Evolutionary conservation across 129 eudicot species (phyloP).

Genomic region (Artemisia tridentata): DNA sequence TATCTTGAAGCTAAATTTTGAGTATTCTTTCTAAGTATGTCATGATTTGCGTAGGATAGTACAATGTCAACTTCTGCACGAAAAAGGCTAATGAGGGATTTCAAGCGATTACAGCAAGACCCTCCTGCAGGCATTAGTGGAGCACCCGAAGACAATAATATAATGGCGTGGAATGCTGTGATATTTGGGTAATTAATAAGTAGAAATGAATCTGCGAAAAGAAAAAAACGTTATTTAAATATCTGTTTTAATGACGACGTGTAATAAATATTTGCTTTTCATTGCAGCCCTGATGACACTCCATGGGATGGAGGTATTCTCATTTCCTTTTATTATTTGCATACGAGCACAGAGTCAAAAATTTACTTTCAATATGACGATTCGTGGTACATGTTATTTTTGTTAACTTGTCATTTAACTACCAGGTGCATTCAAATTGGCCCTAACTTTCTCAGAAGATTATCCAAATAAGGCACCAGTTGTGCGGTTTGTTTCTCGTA

Average conservation of each 20-base stretch:
- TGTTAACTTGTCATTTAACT: neutral
- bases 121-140: conserved; percentile 61
- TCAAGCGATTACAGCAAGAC: conserved; percentile 52
- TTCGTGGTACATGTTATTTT: neutral
- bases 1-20: neutral
- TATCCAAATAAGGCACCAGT: conserved; percentile 68
- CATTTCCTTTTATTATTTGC: conserved; percentile 5
- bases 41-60: conserved; percentile 25
- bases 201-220: neutral
- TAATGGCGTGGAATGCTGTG: conserved; percentile 55
- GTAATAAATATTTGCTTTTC: conserved; percentile 5
- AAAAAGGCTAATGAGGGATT: conserved; percentile 58
- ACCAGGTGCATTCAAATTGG: conserved; percentile 46
- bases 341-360: neutral
- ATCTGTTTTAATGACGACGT: neutral
- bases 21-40: conserved; percentile 7
- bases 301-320: conserved; percentile 53
- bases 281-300: conserved; percentile 50
- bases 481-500: conserved; percentile 62
- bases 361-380: neutral
- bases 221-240: neutral
- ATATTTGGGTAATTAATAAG: conserved; percentile 43
- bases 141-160: conserved; percentile 54
- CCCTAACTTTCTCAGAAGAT: conserved; percentile 48
- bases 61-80: conserved; percentile 55